Conservation (phyloP, 371 early-diverging fungal species). For the Saksenaea oblongispora region DNA sequence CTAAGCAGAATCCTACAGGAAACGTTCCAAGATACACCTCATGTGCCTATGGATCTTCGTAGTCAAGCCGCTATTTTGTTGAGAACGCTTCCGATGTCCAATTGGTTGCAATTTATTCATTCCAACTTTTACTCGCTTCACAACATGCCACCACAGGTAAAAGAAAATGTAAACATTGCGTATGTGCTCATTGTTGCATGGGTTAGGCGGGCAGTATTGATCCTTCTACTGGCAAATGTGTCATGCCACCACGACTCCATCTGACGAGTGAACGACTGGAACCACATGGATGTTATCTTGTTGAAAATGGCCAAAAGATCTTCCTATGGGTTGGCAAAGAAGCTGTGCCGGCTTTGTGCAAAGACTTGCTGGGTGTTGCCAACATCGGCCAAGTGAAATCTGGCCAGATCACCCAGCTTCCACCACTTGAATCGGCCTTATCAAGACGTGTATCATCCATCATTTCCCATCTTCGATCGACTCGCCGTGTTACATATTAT, state of each 20-base stretch:
- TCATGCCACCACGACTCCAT: slow-evolving; percentile 64
- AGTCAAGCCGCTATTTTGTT: slow-evolving; percentile 55
- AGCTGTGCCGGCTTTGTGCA: slow-evolving; percentile 62
- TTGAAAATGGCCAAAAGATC: slow-evolving; percentile 68
- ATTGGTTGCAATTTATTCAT: slow-evolving; percentile 43
- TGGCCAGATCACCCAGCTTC: slow-evolving; percentile 30
- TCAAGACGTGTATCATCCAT: slow-evolving; percentile 35
- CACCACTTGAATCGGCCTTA: slow-evolving; percentile 33
- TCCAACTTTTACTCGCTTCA: slow-evolving; percentile 77
- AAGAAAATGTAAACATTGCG: not conserved
- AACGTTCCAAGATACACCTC: slow-evolving; percentile 40
- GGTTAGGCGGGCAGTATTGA: slow-evolving; percentile 40
- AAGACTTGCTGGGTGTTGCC: slow-evolving; percentile 54
- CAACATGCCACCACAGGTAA: slow-evolving; percentile 58
- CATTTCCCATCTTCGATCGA: slow-evolving; percentile 21
- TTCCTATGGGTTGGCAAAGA: slow-evolving; percentile 79
- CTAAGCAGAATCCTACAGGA: slow-evolving; percentile 16
- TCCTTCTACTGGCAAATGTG: slow-evolving; percentile 36
- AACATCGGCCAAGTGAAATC: slow-evolving; percentile 33
- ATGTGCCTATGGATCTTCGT: slow-evolving; percentile 57
- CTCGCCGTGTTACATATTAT: slow-evolving; percentile 28
- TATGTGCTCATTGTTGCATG: slow-evolving; percentile 22
- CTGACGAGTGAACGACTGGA: slow-evolving; percentile 76
- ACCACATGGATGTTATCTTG: slow-evolving; percentile 71
- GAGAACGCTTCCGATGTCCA: slow-evolving; percentile 64